phyloP scores from a whole-genome alignment of 2,329 filamentous ascomycete species.

The Ascochyta viciae-villosae region DNA sequence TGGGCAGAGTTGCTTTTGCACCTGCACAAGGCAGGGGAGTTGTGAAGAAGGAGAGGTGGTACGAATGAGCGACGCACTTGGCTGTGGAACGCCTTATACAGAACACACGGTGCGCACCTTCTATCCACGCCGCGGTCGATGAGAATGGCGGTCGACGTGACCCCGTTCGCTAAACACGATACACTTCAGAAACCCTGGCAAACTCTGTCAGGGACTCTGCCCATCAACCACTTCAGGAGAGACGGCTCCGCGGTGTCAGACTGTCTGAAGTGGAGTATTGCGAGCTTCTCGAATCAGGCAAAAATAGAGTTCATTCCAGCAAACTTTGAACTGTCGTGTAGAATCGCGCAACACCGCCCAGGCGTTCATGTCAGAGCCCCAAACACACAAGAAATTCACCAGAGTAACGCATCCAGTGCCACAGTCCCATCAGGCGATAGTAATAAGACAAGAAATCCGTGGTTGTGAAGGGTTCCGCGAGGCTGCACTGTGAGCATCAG shows the following conservation, averaged over 20 bases:
- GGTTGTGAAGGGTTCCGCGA: background rate
- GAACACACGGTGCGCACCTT: background rate
- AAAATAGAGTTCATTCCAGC: constrained; percentile 8
- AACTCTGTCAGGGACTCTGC: background rate
- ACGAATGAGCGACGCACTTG: background rate
- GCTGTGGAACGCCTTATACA: background rate
- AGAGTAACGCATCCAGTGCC: background rate
- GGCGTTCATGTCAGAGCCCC: constrained; percentile 1
- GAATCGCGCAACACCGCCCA: background rate
- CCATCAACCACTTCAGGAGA: background rate
- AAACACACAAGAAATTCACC: background rate
- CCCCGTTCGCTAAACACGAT: background rate
- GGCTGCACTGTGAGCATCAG: constrained; percentile 1
- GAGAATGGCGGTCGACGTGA: background rate
- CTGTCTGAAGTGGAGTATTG: background rate
- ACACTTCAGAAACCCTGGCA: background rate
- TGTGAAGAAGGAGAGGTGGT: constrained; percentile 17
- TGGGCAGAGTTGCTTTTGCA: constrained; percentile 19
- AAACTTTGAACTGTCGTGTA: background rate
- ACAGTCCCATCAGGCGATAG: background rate
- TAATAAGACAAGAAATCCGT: background rate
- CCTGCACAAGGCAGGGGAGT: constrained; percentile 2
- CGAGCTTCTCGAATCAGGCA: background rate
- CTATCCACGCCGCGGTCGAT: background rate
- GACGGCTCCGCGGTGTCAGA: background rate